phyloP scores from a whole-genome alignment of 257 asterid genomes.

The Paraleonurus japonicus region DNA sequence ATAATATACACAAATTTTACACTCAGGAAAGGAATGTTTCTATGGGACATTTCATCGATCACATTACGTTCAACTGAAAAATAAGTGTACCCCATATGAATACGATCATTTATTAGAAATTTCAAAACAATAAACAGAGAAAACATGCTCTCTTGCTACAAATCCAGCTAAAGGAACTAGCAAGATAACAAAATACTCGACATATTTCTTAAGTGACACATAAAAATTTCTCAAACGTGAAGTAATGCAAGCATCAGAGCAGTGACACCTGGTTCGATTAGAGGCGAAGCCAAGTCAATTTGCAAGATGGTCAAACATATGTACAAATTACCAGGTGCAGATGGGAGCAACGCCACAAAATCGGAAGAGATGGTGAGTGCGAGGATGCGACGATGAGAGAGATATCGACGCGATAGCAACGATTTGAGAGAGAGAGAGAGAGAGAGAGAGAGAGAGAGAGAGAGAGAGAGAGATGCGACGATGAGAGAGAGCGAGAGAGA shows the following conservation, averaged over 20 bases:
- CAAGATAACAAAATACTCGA: not conserved
- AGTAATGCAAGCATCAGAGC: not conserved
- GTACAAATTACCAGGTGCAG: too few species aligned
- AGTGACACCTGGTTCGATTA: not conserved
- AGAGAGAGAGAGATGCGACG: too few species aligned
- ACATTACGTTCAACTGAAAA: not conserved
- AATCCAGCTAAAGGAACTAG: not conserved
- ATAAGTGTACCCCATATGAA: not conserved
- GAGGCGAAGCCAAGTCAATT: not conserved
- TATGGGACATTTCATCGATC: conserved; percentile 7
- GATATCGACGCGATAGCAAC: too few species aligned
- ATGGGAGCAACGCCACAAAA: too few species aligned
- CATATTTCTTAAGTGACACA: too few species aligned
- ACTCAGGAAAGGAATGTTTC: not conserved
- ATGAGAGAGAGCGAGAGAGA: too few species aligned
- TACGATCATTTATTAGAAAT: not conserved
- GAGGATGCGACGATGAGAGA: too few species aligned
- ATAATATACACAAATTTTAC: not conserved
- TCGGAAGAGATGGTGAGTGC: too few species aligned
- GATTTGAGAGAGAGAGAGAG: too few species aligned
- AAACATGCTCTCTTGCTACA: not conserved
- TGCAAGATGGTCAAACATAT: too few species aligned
- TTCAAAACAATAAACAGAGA: not conserved
- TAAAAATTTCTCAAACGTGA: not conserved
- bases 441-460: too few species aligned